A percentile compares a stretch with the other conserved stretches of the same genome.
Evolutionary conservation across 208 protist species (phyloP).

Genomic region (Porcisia hertigi): DNA sequence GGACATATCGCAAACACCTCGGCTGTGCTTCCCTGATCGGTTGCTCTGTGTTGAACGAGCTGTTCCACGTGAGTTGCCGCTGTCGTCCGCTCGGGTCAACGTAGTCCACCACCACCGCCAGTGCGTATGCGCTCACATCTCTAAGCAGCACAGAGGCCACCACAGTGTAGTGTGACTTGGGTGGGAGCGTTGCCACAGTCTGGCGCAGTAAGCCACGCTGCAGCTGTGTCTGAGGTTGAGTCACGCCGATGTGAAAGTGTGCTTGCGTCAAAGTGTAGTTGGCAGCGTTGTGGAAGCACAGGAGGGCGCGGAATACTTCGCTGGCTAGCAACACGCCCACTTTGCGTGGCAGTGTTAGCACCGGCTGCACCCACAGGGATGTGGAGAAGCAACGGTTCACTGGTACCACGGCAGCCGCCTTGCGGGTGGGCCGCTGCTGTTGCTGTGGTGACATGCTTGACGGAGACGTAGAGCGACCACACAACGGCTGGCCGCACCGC

Average conservation of each 20-base stretch:
- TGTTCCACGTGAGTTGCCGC: slow-evolving; percentile 56
- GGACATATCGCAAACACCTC: slow-evolving; percentile 31
- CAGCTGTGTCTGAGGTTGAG: slow-evolving; percentile 24
- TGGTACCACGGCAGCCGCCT: background rate
- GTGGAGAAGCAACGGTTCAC: slow-evolving; percentile 17
- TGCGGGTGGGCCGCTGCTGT: background rate
- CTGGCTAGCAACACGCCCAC: slow-evolving; percentile 54
- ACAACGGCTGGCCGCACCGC: background rate
- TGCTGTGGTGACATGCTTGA: background rate
- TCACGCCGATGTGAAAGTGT: slow-evolving; percentile 36
- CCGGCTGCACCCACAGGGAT: slow-evolving; percentile 40
- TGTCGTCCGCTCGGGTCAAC: slow-evolving; percentile 44
- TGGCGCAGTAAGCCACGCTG: slow-evolving; percentile 32
- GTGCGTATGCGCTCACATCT: slow-evolving; percentile 38
- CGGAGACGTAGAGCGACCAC: background rate
- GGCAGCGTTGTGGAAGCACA: slow-evolving; percentile 72
- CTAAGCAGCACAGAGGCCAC: slow-evolving; percentile 22
- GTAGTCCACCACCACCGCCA: slow-evolving; percentile 57
- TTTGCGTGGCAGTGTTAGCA: slow-evolving; percentile 51
- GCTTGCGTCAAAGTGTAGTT: slow-evolving; percentile 46
- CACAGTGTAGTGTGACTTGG: slow-evolving; percentile 36
- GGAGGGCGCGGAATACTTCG: slow-evolving; percentile 64
- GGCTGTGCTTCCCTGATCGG: slow-evolving; percentile 42
- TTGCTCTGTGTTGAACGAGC: slow-evolving; percentile 49
- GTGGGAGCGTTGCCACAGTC: slow-evolving; percentile 21